Conservation (phyloP, 1,284 basidiomycete species). For the Ganoderma leucocontextum region DNA sequence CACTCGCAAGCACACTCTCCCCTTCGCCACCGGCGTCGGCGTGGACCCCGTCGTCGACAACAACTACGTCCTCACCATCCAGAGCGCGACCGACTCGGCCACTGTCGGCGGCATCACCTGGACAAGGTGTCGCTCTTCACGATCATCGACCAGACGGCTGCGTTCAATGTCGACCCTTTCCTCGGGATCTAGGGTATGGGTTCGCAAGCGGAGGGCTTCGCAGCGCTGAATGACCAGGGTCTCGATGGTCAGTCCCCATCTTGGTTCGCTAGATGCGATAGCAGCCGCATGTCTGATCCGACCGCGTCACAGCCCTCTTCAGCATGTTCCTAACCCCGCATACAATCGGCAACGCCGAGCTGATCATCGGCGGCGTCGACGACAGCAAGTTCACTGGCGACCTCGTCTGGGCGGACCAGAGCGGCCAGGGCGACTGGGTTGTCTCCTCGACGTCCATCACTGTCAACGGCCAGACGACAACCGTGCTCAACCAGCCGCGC, state of each 20-base stretch:
- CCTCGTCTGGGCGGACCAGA: conserved; percentile 52
- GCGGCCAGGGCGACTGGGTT: conserved; percentile 51
- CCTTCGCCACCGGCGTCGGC: conserved; percentile 62
- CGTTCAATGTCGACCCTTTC: conserved; percentile 61
- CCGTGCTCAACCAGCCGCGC: conserved; percentile 48
- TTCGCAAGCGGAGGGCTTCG: conserved; percentile 55
- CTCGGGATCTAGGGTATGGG: conserved; percentile 63
- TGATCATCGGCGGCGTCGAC: conserved; percentile 63
- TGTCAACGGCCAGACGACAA: conserved; percentile 61
- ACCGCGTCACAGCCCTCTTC: conserved; percentile 52
- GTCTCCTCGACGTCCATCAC: conserved; percentile 55
- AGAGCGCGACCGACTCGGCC: conserved; percentile 54
- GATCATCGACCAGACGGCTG: conserved; percentile 58
- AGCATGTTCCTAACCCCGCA: conserved; percentile 60
- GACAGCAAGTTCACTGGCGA: conserved; percentile 57
- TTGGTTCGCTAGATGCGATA: neutral
- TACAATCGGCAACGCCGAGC: conserved; percentile 56
- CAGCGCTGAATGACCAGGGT: conserved; percentile 53
- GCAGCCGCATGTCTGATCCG: neutral
- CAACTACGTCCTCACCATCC: conserved; percentile 53
- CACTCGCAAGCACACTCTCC: conserved; percentile 49
- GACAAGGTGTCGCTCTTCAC: conserved; percentile 51
- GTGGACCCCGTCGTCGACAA: conserved; percentile 60
- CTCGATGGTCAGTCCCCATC: conserved; percentile 50
- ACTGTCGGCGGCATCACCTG: conserved; percentile 53